Evolutionary conservation across 495 filamentous ascomycete species (phyloP), one percentile per base, ranked within the genome.

Genomic region (Xylaria grammica): DNA sequence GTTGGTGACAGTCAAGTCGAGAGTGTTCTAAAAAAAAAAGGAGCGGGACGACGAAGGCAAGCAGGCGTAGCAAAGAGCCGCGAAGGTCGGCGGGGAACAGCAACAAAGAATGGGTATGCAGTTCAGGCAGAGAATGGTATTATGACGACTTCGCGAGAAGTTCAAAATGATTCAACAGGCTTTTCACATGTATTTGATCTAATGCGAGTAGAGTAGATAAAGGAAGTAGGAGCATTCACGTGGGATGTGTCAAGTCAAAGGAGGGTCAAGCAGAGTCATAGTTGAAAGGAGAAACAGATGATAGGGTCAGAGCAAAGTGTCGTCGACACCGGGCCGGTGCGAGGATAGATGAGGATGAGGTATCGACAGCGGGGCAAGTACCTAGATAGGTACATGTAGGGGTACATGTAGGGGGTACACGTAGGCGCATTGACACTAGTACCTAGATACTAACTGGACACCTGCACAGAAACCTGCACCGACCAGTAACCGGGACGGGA

Each of bases 71-170:
- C 61, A 42, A 64, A 53, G 44, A 42, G 53, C 54, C 54, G 54
- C 30, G 29, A 63, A 13, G 54, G 55, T 59, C 46, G 45, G 53
- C 62, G 54, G 54, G 54, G 62, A 52, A 52, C 24, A 42, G 34
- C 24, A 42, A 44, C 46, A 65, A 59, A 58, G 54, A 50, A 62
- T 10, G n/a, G 49, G 45, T 34, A 45, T 19, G 32, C 34, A 62
- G 46, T 50, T 50, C 32, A 62, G 60, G 49, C 60, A 44, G 44
- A 63, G 62, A 65, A 65, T 59, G 46, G 24, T 65, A 59, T 58
- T 65, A 57, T 65, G 49, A 59, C 32, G 54, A 38, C 48, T 20
- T 49, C 17, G 62, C 46, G 45, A 57, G 49, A 22, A 29, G 10
- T 48, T 24, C 30, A 38, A 54, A 36, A 38, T 34, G 30, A 19